Percentiles rank a stretch among this genome's conserved stretches.
Evolutionary conservation across 2,329 filamentous ascomycete species (phyloP).

Genomic region (Claviceps purpurea): DNA sequence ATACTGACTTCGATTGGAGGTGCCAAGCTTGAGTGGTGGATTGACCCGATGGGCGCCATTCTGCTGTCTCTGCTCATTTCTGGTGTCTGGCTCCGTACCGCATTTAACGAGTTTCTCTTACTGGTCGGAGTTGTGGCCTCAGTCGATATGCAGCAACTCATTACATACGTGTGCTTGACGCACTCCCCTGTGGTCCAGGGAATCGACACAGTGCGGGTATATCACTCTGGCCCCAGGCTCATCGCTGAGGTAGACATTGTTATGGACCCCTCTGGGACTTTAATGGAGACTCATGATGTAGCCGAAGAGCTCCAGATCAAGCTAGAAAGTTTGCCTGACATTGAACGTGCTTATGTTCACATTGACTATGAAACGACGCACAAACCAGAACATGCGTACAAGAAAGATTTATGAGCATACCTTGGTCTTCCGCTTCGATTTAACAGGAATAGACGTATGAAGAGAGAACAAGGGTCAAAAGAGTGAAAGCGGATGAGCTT

Average conservation of each 20-base stretch:
- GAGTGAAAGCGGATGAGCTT: background rate
- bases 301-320: conserved; percentile 92
- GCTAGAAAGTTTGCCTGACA: conserved; percentile 78
- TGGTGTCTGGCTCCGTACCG: conserved; percentile 69
- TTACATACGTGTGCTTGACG: conserved; percentile 84
- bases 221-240: conserved; percentile 76
- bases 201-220: conserved; percentile 91
- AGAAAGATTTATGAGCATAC: conserved; percentile 40
- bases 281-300: conserved; percentile 77
- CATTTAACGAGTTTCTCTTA: conserved; percentile 78
- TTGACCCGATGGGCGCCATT: conserved; percentile 86
- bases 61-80: conserved; percentile 68
- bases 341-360: conserved; percentile 91
- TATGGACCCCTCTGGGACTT: conserved; percentile 62
- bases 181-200: conserved; percentile 69
- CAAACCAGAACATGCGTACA: conserved; percentile 65
- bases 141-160: conserved; percentile 76
- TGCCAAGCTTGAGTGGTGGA: conserved; percentile 81
- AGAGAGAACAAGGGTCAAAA: no score
- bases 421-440: background rate
- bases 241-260: conserved; percentile 96
- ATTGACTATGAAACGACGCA: conserved; percentile 96
- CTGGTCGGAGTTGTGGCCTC: conserved; percentile 82
- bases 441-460: background rate
- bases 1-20: conserved; percentile 86